Evolutionary conservation across 495 filamentous ascomycete genomes (phyloP).

Genomic region (Neurospora sublineolata): DNA sequence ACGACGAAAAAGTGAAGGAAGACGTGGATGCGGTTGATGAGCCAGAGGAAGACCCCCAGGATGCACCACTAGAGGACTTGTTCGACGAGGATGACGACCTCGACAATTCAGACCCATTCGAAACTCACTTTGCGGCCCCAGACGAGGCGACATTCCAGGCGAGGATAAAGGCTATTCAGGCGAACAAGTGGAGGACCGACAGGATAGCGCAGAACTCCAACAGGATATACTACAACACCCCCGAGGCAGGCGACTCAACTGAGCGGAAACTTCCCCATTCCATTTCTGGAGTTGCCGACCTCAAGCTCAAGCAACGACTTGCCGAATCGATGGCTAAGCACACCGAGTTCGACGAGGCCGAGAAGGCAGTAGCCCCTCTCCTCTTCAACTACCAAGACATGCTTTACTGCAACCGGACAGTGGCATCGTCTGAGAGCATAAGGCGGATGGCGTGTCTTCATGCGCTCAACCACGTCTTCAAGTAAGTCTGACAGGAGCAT

Average conservation of each 20-base stretch:
- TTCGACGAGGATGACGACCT: conserved; percentile 40
- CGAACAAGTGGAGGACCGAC: conserved; percentile 48
- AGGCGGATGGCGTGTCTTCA: conserved; percentile 71
- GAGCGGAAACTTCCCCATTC: conserved; percentile 12
- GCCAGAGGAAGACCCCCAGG: conserved; percentile 34
- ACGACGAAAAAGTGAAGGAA: conserved; percentile 11
- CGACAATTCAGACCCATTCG: conserved; percentile 60
- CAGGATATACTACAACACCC: conserved; percentile 27
- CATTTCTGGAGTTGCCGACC: conserved; percentile 27
- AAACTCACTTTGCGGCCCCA: conserved; percentile 60
- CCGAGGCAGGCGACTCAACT: conserved; percentile 16
- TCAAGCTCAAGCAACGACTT: conserved; percentile 52
- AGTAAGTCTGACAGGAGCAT: conserved; percentile 32
- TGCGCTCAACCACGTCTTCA: conserved; percentile 80
- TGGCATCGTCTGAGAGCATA: conserved; percentile 51
- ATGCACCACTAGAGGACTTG: conserved; percentile 22
- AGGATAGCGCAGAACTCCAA: conserved; percentile 32
- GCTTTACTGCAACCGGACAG: conserved; percentile 59
- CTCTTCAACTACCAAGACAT: conserved; percentile 75
- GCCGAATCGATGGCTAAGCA: conserved; percentile 20
- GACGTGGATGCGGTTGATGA: conserved; percentile 17
- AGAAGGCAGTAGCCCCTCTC: conserved; percentile 43
- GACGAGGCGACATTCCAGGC: conserved; percentile 44
- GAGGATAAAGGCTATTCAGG: conserved; percentile 40
- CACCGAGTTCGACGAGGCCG: conserved; percentile 35